Evolutionary conservation across 2,329 filamentous ascomycete genomes (phyloP).

Genomic region (Fusarium globosum): DNA sequence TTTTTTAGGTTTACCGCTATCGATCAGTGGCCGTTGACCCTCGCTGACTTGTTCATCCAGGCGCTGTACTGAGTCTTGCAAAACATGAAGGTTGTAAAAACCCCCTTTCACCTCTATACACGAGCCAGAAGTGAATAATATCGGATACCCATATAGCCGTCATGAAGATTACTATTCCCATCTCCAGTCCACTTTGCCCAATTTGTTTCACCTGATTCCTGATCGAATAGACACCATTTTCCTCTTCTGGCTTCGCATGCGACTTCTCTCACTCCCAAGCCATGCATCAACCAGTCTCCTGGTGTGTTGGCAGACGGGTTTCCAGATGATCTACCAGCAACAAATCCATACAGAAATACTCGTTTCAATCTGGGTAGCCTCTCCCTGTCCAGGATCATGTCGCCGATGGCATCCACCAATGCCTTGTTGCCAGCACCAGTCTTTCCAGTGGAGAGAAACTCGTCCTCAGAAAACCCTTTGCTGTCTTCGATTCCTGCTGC

Average conservation of each 20-base stretch:
- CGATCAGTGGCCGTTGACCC: neutral
- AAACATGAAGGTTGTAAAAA: accelerated
- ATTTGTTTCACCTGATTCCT: neutral
- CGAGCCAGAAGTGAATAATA: constrained; percentile 3
- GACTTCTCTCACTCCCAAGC: neutral
- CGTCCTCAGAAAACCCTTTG: constrained; percentile 12
- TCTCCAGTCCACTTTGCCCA: constrained; percentile 22
- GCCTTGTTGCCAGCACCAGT: neutral
- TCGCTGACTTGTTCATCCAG: neutral
- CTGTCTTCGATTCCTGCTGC: constrained; percentile 15
- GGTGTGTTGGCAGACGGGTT: neutral
- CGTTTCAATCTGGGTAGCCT: neutral
- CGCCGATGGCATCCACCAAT: neutral
- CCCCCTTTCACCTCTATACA: neutral
- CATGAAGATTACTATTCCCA: neutral
- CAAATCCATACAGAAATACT: constrained; percentile 17
- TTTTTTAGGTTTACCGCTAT: neutral
- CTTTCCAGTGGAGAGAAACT: constrained; percentile 6
- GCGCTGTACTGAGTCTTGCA: too few relatives aligned
- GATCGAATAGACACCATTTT: constrained; percentile 22
- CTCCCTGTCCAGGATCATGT: neutral
- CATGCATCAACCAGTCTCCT: neutral
- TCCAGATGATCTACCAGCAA: neutral
- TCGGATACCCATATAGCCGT: constrained; percentile 13
- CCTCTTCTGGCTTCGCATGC: constrained; percentile 7